These are phyloP conservation scores for Penicillium paradoxum DNA, from an alignment of 495 filamentous ascomycete genomes.

Conservation along the genomic window DNA sequence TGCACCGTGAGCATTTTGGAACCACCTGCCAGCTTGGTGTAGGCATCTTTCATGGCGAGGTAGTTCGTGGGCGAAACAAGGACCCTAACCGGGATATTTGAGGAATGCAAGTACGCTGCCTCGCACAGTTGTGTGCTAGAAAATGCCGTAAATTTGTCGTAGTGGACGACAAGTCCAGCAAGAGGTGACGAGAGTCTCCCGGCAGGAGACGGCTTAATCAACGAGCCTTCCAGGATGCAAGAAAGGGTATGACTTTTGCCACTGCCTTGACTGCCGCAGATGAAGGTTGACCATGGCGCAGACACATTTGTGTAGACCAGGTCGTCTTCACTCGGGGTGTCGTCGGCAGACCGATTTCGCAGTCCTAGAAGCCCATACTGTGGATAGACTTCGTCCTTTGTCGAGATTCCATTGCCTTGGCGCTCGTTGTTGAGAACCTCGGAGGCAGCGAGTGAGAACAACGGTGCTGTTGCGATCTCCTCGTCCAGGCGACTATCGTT, in stretches of 20 bases:
- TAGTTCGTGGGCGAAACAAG: constrained; percentile 60
- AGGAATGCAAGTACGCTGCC: constrained; percentile 57
- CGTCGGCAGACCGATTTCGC: not conserved
- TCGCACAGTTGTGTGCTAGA: constrained; percentile 54
- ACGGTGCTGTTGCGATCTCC: not conserved
- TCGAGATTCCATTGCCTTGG: not conserved
- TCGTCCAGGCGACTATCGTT: not conserved
- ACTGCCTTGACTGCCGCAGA: constrained; percentile 70
- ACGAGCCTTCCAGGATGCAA: constrained; percentile 55
- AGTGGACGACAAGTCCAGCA: constrained; percentile 63
- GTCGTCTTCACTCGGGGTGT: not conserved
- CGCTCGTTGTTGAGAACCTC: not conserved
- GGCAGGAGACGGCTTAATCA: constrained; percentile 36
- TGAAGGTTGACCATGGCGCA: constrained; percentile 52
- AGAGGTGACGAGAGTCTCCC: constrained; percentile 45
- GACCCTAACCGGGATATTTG: constrained; percentile 51
- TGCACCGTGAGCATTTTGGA: constrained; percentile 24
- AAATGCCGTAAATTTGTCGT: constrained; percentile 53
- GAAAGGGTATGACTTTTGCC: constrained; percentile 69
- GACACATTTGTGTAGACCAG: constrained; percentile 6
- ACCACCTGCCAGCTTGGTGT: constrained; percentile 17
- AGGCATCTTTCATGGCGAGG: constrained; percentile 33
- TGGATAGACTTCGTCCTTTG: not conserved
- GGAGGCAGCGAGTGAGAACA: not conserved
- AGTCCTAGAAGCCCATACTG: constrained; percentile 1